Evolutionary conservation across 2,329 filamentous ascomycete species (phyloP).

Genomic region (Epichloe hybrida): DNA sequence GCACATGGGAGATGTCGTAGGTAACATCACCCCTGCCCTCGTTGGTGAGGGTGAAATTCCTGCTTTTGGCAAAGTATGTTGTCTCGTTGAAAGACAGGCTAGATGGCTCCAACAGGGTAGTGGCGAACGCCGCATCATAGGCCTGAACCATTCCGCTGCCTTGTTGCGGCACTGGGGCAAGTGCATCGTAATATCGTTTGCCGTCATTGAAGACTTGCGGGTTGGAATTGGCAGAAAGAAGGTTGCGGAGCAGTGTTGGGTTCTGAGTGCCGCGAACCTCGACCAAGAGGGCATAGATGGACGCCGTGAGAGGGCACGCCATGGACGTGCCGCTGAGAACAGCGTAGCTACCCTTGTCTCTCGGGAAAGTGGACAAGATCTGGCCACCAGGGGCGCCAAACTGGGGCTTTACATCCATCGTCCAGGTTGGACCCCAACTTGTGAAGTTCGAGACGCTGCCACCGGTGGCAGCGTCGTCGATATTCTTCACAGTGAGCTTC

Average conservation of each 20-base stretch:
- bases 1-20: slow-evolving; percentile 34
- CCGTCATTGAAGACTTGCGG: slow-evolving; percentile 29
- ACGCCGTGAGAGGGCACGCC: slow-evolving; percentile 29
- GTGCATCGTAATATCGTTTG: slow-evolving; percentile 13
- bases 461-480: neutral
- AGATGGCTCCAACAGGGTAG: slow-evolving; percentile 33
- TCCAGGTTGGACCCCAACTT: slow-evolving; percentile 29
- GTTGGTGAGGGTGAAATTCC: slow-evolving; percentile 39
- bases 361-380: slow-evolving; percentile 32
- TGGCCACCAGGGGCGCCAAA: slow-evolving; percentile 26
- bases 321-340: slow-evolving; percentile 34
- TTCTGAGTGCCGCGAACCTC: slow-evolving; percentile 29
- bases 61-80: slow-evolving; percentile 12
- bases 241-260: slow-evolving; percentile 28
- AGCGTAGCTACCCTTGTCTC: slow-evolving; percentile 22
- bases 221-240: slow-evolving; percentile 26
- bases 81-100: slow-evolving; percentile 48
- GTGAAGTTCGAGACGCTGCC: slow-evolving; percentile 5
- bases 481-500: neutral
- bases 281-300: slow-evolving; percentile 24
- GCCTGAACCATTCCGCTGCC: slow-evolving; percentile 34
- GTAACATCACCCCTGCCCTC: slow-evolving; percentile 30
- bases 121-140: slow-evolving; percentile 39
- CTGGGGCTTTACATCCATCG: slow-evolving; percentile 25
- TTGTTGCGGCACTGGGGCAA: slow-evolving; percentile 41